Evolutionary conservation across 106 monocot genomes (phyloP), one percentile per base, ranked within the genome.

Genomic region (Platanthera zijinensis): DNA sequence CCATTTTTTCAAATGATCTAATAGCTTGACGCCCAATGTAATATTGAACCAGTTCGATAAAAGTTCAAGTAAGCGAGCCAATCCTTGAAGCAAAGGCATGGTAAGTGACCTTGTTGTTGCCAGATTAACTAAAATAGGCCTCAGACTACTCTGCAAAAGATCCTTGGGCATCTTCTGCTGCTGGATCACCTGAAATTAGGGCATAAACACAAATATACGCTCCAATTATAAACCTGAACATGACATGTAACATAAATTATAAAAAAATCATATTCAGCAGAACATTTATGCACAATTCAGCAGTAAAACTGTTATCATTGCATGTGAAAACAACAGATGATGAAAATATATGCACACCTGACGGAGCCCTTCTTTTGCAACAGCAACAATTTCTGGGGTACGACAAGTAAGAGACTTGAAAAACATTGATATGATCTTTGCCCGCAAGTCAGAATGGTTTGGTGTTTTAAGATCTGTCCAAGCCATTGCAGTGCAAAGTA

Each of bases 111-210:
- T 99, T 52, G 99, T 92, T 78, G 92, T 84, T 63, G 94, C 99
- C 69, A 99, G 69, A 77, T 99, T 94, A 79, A 99, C 89, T 30
- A 99, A 81, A 77, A 99, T 99, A 76, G 99, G 99, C 74, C 90
- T 84, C 32, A 99, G 81, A 83, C 99, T 99, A 79, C 89, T 92
- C 70, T 99, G 99, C 47, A 99, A 77, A 80, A 99, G 92, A 75
- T 99, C 99, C 71, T 99, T 99, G 17, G 99, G 99, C 94, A 99
- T 88, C 79, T 80, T 92, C 78, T 99, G 99, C 64, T 99, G 99
- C 81, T 99, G 99, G 85, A 94, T 88, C 21, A 94, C 94, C 97
- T 99, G 71, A 21, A 66, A 79, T n/a, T 32, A 72, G 14, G 22
- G n/a, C 22, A 72, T 51, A 72, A 48, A 0, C 48, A 70, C 15